These are phyloP conservation scores for Neolentinus lepideus DNA, from an alignment of 1,284 basidiomycete species.

Conservation along the genomic window DNA sequence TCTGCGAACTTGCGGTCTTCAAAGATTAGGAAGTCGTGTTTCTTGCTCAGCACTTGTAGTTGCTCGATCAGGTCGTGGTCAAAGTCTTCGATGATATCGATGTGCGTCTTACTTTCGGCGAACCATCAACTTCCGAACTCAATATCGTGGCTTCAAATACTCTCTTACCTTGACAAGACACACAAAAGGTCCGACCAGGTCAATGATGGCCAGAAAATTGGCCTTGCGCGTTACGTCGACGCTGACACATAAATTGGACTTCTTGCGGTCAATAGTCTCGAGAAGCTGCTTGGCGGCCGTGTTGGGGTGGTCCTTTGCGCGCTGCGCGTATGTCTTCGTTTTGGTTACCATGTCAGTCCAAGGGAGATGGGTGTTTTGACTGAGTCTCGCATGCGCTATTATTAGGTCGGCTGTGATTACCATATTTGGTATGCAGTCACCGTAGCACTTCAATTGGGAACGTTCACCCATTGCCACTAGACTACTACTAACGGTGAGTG, in stretches of 20 bases:
- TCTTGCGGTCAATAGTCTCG: conserved; percentile 82
- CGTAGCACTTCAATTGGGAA: too few species aligned
- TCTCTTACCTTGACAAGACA: conserved; percentile 90
- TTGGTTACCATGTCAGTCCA: not conserved
- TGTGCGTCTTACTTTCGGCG: conserved; percentile 79
- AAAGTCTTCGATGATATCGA: conserved; percentile 95
- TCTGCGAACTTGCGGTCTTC: conserved; percentile 99
- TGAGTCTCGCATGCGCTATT: not conserved
- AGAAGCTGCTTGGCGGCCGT: conserved; percentile 74
- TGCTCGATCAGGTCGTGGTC: conserved; percentile 66
- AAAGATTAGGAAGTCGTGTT: conserved; percentile 95
- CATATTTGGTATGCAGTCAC: not conserved
- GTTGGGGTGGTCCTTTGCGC: conserved; percentile 60
- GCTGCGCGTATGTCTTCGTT: conserved; percentile 50
- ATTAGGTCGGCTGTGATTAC: not conserved
- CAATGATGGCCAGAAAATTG: conserved; percentile 83
- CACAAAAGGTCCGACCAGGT: conserved; percentile 82
- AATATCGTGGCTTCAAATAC: too few species aligned
- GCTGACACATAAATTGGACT: conserved; percentile 90
- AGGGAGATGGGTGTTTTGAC: not conserved
- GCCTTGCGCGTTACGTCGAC: conserved; percentile 87
- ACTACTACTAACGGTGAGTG: not conserved
- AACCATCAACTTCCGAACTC: not conserved
- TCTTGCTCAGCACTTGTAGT: conserved; percentile 65
- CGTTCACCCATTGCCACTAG: too few species aligned